These are phyloP conservation scores for Pleurotus cornucopiae DNA, from an alignment of 768 basidiomycete species.

Conservation along the genomic window DNA sequence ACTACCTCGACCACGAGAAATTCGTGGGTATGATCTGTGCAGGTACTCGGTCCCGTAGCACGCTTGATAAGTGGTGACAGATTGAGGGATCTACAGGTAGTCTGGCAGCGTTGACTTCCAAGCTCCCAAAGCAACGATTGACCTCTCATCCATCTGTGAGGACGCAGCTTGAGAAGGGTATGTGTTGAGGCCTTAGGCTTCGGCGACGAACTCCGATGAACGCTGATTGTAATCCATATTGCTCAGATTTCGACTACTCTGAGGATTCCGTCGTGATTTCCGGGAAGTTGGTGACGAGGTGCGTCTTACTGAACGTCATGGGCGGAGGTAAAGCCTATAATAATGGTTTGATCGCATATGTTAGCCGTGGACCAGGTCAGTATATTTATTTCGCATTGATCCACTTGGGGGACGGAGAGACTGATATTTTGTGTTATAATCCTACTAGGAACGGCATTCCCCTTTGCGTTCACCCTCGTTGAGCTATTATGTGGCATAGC, in stretches of 20 bases:
- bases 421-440: neutral
- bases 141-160: conserved; percentile 80
- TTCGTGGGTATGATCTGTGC: conserved; percentile 85
- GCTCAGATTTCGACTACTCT: conserved; percentile 67
- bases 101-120: conserved; percentile 59
- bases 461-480: conserved; percentile 74
- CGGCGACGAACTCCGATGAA: neutral
- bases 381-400: neutral
- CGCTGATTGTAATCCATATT: no score
- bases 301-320: conserved; percentile 10
- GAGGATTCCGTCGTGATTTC: conserved; percentile 75
- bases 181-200: conserved; percentile 9
- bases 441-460: conserved; percentile 62
- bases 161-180: conserved; percentile 51
- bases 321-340: no score
- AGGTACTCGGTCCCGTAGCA: conserved; percentile 31
- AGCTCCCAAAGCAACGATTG: conserved; percentile 56
- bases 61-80: neutral
- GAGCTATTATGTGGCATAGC: conserved; percentile 62
- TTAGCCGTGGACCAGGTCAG: conserved; percentile 70
- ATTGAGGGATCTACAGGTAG: conserved; percentile 42
- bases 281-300: conserved; percentile 76
- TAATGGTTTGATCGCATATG: neutral
- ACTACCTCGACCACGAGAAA: conserved; percentile 51
- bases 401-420: neutral